Conservation (phyloP, 2,329 filamentous ascomycete genomes). For the Colletotrichum sp. region DNA sequence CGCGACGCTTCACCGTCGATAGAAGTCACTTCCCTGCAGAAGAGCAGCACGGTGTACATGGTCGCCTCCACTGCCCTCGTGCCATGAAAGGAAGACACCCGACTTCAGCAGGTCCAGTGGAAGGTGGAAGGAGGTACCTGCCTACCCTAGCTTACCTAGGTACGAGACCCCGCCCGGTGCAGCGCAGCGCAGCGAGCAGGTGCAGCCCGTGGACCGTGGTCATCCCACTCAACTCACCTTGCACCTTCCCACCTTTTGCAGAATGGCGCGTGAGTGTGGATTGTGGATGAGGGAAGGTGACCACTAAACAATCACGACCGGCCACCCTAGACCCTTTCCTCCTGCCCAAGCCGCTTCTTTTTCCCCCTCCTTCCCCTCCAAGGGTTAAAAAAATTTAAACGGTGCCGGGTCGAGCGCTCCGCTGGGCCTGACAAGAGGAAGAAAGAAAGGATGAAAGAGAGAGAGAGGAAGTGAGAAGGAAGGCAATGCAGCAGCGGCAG, state of each 20-base stretch:
- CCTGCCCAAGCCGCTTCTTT: background rate
- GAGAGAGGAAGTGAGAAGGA: background rate
- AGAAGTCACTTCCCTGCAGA: conserved; percentile 4
- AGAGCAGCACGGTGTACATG: background rate
- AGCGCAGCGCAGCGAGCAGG: background rate
- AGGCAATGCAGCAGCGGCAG: background rate
- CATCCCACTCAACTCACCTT: conserved; percentile 1
- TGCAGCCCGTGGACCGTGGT: background rate
- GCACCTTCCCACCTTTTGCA: conserved; percentile 1
- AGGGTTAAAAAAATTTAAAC: background rate
- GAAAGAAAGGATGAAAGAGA: background rate
- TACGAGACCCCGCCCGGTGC: background rate
- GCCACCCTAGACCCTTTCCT: background rate
- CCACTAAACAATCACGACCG: background rate
- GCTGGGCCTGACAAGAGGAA: background rate
- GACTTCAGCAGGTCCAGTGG: background rate
- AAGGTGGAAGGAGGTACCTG: background rate
- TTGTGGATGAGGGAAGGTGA: conserved; percentile 5
- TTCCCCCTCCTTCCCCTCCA: conserved; percentile 12
- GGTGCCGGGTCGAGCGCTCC: conserved; percentile 23
- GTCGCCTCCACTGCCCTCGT: background rate
- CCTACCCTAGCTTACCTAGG: background rate
- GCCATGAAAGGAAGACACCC: background rate
- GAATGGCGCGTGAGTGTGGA: conserved; percentile 6
- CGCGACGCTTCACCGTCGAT: background rate